Base-by-base conservation (phyloP, 2,329 filamentous ascomycete species). In the Colletotrichum lini region DNA sequence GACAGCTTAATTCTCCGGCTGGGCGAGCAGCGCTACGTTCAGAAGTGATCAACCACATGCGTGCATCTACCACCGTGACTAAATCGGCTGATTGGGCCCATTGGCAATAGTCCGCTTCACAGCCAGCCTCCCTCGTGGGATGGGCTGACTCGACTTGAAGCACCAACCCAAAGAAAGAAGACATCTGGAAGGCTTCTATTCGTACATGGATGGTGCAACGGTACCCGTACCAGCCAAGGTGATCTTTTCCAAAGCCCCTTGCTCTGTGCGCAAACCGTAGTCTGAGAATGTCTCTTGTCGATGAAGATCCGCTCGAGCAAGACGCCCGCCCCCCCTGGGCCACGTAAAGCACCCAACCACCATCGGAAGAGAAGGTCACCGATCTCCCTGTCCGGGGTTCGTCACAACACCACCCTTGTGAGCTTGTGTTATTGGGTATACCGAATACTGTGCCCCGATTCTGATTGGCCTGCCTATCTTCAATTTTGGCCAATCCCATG, bases 381-480 rank as follows among this genome's bases (percentile, higher is more conserved):
- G 9, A 53, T 54, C 44, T 45, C 50, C 12, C n/a, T 30, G 58
- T 38, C 45, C 45, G 18, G 40, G 59, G 52, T 26, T 54, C 45
- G 21, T 44, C 12, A n/a, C 38, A 66, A 47, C 42, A 26, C 49
- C 47, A 44, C 40, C 13, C 18, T 23, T 42, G 8, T 10, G 35
- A 38, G 8, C 35, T 9, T 38, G 35, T 10, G 53, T 49, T 47
- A 72, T 72, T 72, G 52, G 70, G 23, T 23, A 38, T 18, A 4
- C 35, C 9, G 35, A 38, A 10, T 76, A 64, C 78, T 59, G 58
- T 47, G 40, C 60, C 18, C 21, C 52, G 50, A 77, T 76, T 76
- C 40, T 53, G 62, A 73, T 68, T 74, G 70, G 72, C 45, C 53
- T 8, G 13, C 5, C 56, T 12, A 12, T n/a, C 26, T 66, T n/a